phyloP scores from a whole-genome alignment of 768 basidiomycete species.

The Chalciporus pseudorubinellus region DNA sequence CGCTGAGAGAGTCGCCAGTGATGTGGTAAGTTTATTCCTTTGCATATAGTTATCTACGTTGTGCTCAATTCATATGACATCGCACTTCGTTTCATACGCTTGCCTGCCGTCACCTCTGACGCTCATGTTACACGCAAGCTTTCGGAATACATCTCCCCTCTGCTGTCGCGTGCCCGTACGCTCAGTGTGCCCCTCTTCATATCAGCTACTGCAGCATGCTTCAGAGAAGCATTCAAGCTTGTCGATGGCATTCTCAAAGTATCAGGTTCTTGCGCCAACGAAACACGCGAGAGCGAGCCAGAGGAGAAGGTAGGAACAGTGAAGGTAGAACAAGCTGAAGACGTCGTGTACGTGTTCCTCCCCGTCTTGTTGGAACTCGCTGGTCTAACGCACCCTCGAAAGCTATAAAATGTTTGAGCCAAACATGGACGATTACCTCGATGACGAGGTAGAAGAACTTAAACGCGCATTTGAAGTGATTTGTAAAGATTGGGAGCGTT shows the following conservation, averaged over 20 bases:
- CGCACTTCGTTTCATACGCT: constrained; percentile 3
- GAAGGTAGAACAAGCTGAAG: constrained; percentile 60
- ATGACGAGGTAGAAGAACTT: constrained; percentile 85
- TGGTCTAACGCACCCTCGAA: constrained; percentile 1
- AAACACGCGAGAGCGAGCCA: constrained; percentile 3
- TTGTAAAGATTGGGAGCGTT: constrained; percentile 77
- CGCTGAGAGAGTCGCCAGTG: constrained; percentile 77
- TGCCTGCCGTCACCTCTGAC: constrained; percentile 4
- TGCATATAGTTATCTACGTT: not conserved
- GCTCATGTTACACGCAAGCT: constrained; percentile 46
- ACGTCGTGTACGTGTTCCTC: constrained; percentile 65
- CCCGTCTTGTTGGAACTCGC: not conserved
- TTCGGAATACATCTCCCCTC: constrained; percentile 78
- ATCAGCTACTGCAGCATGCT: constrained; percentile 85
- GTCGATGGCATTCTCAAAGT: constrained; percentile 73
- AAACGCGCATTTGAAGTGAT: constrained; percentile 71
- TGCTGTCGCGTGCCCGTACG: constrained; percentile 75
- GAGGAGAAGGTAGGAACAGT: constrained; percentile 28
- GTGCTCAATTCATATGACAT: not conserved
- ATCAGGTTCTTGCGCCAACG: constrained; percentile 25
- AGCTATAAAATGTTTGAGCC: constrained; percentile 94
- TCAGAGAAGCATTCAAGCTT: constrained; percentile 83
- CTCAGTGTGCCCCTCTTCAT: constrained; percentile 71
- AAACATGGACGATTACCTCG: constrained; percentile 97
- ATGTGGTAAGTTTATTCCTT: constrained; percentile 59